A percentile compares a stretch with the other conserved stretches of the same genome.
Conservation (phyloP, 2,329 filamentous ascomycete genomes). For the Talaromyces sp. region DNA sequence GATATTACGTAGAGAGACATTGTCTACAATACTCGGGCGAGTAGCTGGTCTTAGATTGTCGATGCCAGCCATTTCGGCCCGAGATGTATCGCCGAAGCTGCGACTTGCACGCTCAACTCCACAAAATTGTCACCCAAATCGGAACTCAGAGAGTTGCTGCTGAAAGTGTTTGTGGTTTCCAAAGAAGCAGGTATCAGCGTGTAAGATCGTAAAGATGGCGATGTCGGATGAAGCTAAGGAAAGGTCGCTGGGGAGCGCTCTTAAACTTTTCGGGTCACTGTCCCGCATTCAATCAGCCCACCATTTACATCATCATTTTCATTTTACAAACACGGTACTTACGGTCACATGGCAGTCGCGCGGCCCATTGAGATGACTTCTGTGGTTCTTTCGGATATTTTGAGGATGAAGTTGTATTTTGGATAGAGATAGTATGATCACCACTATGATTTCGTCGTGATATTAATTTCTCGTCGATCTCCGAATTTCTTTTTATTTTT, state of each 20-base stretch:
- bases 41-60: constrained; percentile 31
- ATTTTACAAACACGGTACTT: neutral
- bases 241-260: neutral
- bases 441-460: neutral
- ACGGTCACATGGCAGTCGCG: neutral
- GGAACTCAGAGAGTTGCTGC: neutral
- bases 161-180: neutral
- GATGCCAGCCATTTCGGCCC: constrained; percentile 16
- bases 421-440: neutral
- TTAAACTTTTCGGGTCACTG: neutral
- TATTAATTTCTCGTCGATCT: neutral
- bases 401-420: neutral
- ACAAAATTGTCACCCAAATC: neutral
- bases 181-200: neutral
- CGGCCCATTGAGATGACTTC: neutral
- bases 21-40: constrained; percentile 35
- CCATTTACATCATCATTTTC: constrained; percentile 3
- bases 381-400: no score
- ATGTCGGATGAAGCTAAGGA: neutral
- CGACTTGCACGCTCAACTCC: neutral
- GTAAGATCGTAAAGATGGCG: neutral
- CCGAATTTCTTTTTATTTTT: neutral
- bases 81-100: neutral
- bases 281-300: constrained; percentile 6
- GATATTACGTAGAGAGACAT: constrained; percentile 42